phyloP scores from a whole-genome alignment of 352 stramenopile species.

The Phytophthora hibernalis region DNA sequence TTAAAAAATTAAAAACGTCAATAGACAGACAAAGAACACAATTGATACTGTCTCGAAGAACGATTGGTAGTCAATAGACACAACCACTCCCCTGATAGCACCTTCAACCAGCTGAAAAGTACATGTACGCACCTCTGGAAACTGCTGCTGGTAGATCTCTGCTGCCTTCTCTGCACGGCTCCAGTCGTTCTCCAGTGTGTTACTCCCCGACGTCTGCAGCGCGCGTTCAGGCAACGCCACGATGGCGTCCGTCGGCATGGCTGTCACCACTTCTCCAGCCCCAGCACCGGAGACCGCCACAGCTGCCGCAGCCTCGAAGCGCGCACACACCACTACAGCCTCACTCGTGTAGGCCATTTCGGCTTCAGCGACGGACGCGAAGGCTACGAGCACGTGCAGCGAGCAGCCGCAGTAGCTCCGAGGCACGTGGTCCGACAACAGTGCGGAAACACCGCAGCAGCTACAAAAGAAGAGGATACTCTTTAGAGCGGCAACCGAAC shows the following conservation, averaged over 20 bases:
- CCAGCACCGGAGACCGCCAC: constrained; percentile 1
- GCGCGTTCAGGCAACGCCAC: background rate
- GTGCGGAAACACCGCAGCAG: constrained; percentile 46
- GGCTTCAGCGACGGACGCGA: constrained; percentile 3
- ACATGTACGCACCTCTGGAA: constrained; percentile 25
- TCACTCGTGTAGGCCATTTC: background rate
- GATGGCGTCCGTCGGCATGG: too few species aligned
- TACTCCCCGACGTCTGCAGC: background rate
- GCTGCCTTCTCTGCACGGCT: constrained; percentile 31
- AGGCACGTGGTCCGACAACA: constrained; percentile 40
- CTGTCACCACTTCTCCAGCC: constrained; percentile 4
- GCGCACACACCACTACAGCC: constrained; percentile 36
- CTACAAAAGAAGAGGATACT: background rate
- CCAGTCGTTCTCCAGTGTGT: constrained; percentile 31
- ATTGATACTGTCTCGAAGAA: too few species aligned
- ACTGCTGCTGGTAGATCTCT: constrained; percentile 28
- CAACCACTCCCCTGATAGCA: too few species aligned
- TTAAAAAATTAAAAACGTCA: background rate
- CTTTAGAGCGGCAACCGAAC: background rate
- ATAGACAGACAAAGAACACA: too few species aligned
- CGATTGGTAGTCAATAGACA: too few species aligned
- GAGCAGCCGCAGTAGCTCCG: constrained; percentile 47
- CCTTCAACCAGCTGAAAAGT: background rate
- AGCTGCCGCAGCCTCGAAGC: constrained; percentile 29
- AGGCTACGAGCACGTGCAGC: constrained; percentile 32